A percentile compares a stretch with the other conserved stretches of the same genome.
These are phyloP conservation scores for Ceratocystis destructans DNA, from an alignment of 2,329 filamentous ascomycete species.

Conservation along the genomic window DNA sequence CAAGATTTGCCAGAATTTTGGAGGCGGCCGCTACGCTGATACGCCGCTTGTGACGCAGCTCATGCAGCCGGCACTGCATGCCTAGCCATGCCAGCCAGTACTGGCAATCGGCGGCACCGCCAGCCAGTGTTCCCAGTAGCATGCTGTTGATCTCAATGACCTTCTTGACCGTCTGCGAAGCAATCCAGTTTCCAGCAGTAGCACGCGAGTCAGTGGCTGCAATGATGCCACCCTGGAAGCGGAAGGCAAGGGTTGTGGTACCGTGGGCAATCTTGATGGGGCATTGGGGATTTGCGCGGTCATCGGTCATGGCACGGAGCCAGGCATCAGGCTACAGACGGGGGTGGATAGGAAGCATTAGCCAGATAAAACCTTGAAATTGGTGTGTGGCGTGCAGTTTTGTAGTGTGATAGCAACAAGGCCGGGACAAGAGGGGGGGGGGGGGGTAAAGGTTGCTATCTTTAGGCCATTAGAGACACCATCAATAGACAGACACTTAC, in stretches of 20 bases:
- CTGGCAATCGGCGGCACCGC: slow-evolving; percentile 97
- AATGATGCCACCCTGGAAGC: slow-evolving; percentile 96
- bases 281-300: slow-evolving; percentile 89
- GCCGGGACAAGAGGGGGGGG: neutral
- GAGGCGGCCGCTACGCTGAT: slow-evolving; percentile 94
- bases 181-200: slow-evolving; percentile 97
- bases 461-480: neutral
- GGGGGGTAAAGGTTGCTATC: slow-evolving; percentile 18
- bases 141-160: slow-evolving; percentile 96
- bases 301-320: slow-evolving; percentile 93
- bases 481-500: slow-evolving; percentile 35
- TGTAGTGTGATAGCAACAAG: neutral
- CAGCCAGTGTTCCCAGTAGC: slow-evolving; percentile 93
- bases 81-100: slow-evolving; percentile 99
- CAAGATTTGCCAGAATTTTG: slow-evolving; percentile 96
- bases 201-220: slow-evolving; percentile 96
- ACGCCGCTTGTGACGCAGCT: slow-evolving; percentile 96
- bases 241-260: slow-evolving; percentile 93
- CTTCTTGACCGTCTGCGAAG: slow-evolving; percentile 99
- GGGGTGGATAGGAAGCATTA: slow-evolving; percentile 12
- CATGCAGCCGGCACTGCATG: slow-evolving; percentile 97
- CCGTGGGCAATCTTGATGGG: slow-evolving; percentile 99
- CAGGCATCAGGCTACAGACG: slow-evolving; percentile 63
- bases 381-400: neutral
- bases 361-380: neutral